Base-by-base conservation (phyloP, 2,329 filamentous ascomycete species). In the Fusarium nanum region DNA sequence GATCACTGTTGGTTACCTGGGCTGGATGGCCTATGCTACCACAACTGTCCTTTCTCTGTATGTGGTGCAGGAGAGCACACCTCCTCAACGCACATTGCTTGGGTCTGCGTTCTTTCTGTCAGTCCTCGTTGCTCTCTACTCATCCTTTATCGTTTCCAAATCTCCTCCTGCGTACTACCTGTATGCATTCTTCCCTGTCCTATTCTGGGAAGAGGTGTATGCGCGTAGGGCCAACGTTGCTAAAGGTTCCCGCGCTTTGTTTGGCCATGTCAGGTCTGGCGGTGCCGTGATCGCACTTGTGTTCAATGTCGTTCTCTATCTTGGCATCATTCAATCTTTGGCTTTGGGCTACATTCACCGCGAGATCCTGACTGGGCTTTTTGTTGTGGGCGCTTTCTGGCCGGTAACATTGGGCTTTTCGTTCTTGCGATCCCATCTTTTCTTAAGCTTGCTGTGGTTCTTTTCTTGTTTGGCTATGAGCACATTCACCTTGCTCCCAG, bases 141-240 rank as follows among this genome's bases (percentile, higher is more conserved):
- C 93, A 9, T 89, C 93, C 1, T 92, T 99, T 58, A 83, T 92
- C 62, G 84, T 93, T 60, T 95, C 97, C 47, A 87, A 89, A 46
- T 97, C 94, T 3, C 92, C 95, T 0, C 78, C 85, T 60, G 91
- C 92, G 4, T 99, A 99, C 79, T 99, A 98, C 76, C 88, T 89
- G 3, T 99, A 99, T 78, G 92, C 91, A 1, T 88, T 97, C 73
- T 99, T 99, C 79, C 96, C 96, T 0, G 90, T 97, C 4, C 87
- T 93, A 60, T 98, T 99, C 82, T 99, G 96, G 96, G 95, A 98
- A 79, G 94, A 98, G 76, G 93, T 98, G 0, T 95, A 91, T 79
- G 92, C 93, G 5, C 89, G 92, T 28, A 87, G 94, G 59, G 84
- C 86, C 47, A 92, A 92, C 44, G 79, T 98, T 14, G 76, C 82